Conservation (phyloP, 345 rosid species). For the Atalantia buxifolia region DNA sequence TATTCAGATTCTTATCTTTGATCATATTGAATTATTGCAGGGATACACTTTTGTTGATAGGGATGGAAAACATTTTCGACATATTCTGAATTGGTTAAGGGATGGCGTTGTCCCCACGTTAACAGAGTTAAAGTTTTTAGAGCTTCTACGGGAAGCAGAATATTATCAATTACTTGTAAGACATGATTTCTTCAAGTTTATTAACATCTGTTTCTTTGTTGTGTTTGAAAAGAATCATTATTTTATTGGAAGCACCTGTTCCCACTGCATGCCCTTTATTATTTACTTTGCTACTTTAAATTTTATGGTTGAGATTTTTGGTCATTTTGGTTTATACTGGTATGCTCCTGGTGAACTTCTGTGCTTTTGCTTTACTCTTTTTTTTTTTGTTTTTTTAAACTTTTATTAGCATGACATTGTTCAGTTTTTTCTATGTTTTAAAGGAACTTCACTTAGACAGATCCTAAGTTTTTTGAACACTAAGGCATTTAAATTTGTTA, state of each 20-base stretch:
- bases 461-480: neutral
- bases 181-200: slow-evolving; percentile 12
- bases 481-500: neutral
- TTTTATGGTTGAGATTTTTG: neutral
- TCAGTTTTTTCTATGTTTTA: neutral
- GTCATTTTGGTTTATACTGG: neutral
- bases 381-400: neutral
- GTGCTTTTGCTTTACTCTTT: neutral
- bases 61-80: slow-evolving; percentile 84
- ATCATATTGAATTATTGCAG: slow-evolving; percentile 37
- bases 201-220: neutral
- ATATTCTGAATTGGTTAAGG: slow-evolving; percentile 88
- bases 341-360: neutral
- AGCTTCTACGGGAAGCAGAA: slow-evolving; percentile 82
- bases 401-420: neutral
- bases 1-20: slow-evolving; percentile 5
- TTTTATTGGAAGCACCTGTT: neutral
- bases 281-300: neutral
- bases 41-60: slow-evolving; percentile 86
- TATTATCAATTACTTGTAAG: slow-evolving; percentile 86
- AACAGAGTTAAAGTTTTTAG: slow-evolving; percentile 54
- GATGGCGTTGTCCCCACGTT: slow-evolving; percentile 76
- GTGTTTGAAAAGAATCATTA: slow-evolving; percentile 1
- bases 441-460: neutral
- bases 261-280: neutral